Conservation (phyloP, 2,329 filamentous ascomycete genomes). For the Neofusicoccum sp. region DNA sequence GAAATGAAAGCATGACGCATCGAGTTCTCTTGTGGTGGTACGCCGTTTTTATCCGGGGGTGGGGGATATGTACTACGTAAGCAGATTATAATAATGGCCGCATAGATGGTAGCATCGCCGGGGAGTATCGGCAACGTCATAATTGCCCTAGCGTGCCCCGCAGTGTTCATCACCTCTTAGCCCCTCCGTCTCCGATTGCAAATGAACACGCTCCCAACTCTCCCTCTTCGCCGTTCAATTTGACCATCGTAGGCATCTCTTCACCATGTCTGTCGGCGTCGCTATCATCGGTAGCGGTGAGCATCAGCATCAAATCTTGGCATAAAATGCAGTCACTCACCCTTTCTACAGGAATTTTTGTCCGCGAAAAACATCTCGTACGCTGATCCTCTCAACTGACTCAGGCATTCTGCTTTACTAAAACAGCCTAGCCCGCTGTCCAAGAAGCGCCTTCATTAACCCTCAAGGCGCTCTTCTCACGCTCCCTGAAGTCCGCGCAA, state of each 20-base stretch:
- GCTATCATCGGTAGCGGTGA: conserved; percentile 60
- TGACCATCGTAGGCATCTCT: too few species aligned
- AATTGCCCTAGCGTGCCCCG: neutral
- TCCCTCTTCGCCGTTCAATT: too few species aligned
- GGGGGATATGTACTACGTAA: too few species aligned
- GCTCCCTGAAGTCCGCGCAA: conserved; percentile 58
- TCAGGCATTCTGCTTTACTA: neutral
- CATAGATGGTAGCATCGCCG: neutral
- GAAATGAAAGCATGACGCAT: neutral
- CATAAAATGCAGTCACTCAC: neutral
- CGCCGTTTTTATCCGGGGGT: neutral
- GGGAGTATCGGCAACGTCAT: neutral
- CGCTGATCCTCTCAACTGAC: neutral
- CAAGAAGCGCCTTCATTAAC: conserved; percentile 52
- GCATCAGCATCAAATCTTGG: neutral
- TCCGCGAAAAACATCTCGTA: conserved; percentile 58
- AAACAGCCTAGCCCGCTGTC: conserved; percentile 54
- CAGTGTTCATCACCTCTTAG: neutral
- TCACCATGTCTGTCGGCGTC: conserved; percentile 46
- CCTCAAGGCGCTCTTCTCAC: conserved; percentile 66
- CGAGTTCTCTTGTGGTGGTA: neutral
- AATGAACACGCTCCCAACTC: neutral
- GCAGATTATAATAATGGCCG: neutral
- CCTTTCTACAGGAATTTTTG: conserved; percentile 52
- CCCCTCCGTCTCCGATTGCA: neutral